Conservation (phyloP, 2,329 filamentous ascomycete species). For the Colletotrichum camelliae region DNA sequence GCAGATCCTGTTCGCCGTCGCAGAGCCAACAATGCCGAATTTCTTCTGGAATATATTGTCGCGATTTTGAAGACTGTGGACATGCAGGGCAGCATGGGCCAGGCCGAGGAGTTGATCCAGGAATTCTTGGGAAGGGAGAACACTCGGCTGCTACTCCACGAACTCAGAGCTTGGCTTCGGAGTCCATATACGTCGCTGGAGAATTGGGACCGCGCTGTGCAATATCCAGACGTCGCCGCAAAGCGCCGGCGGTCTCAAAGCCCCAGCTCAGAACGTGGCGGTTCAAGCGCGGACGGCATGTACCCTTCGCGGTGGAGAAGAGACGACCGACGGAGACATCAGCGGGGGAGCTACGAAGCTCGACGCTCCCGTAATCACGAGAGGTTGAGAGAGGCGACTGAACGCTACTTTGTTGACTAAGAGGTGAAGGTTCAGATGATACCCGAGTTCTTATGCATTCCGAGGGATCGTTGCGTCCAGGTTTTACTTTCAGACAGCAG, state of each 20-base stretch:
- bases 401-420: conserved; percentile 12
- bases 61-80: conserved; percentile 85
- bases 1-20: conserved; percentile 15
- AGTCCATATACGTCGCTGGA: conserved; percentile 76
- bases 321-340: conserved; percentile 12
- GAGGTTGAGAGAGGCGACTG: conserved; percentile 10
- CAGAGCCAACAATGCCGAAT: conserved; percentile 75
- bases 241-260: conserved; percentile 19
- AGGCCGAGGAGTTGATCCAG: conserved; percentile 78
- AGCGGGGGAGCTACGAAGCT: background rate
- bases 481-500: background rate
- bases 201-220: conserved; percentile 82
- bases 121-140: conserved; percentile 81
- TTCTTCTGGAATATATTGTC: conserved; percentile 84
- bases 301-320: conserved; percentile 23
- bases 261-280: background rate
- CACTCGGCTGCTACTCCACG: conserved; percentile 80
- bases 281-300: background rate
- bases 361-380: conserved; percentile 11
- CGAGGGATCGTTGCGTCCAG: background rate
- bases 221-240: conserved; percentile 55
- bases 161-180: conserved; percentile 80
- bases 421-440: background rate
- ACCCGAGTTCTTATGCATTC: background rate
- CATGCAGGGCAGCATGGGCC: conserved; percentile 77